Base-by-base conservation (phyloP, 352 stramenopile species). In the Poterioochromonas sp. region DNA sequence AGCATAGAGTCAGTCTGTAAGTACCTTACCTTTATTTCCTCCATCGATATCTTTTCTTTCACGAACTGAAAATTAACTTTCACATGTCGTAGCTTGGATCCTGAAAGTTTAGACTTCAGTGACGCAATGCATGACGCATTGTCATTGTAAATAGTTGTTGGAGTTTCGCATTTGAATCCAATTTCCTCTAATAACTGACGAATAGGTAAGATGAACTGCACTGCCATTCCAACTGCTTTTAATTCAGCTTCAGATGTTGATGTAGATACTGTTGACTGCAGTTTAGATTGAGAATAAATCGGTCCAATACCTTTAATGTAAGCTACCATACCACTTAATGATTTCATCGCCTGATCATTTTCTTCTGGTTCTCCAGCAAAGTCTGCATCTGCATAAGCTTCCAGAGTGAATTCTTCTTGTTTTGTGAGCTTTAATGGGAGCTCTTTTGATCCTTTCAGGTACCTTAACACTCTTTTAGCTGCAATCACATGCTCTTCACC, bases 181-280 rank as follows among this genome's bases (percentile, higher is more conserved):
- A 65, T 65, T 32, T 65, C 54, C 8, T 65, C n/a, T 65, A 65
- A 65, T 32, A 65, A 65, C n/a, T 11, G n/a, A 35, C 54, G 8
- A 65, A 65, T 65, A 65, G 8, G 8, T 35, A 65, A 35, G n/a
- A 11, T 35, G n/a, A 35, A 65, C n/a, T 65, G 54, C 8, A 32
- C 54, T 35, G 54, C 54, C n/a, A 35, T 65, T 35, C 8, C 8
- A 65, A 32, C n/a, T 35, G 54, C 54, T 65, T 65, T 65, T 35
- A 35, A 65, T 65, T 65, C 54, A 65, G 54, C 54, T 65, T 65
- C 54, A 65, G 54, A 11, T 65, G 54, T 65, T 65, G 54, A 65
- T 65, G n/a, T 35, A 35, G 54, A 65, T 65, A 65, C n/a, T 35
- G 54, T 65, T 65, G 8, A 35, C 54, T 65, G 8, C n/a, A 65